Percentiles rank a stretch among this genome's conserved stretches.
Evolutionary conservation across 768 basidiomycete species (phyloP).

Genomic region (Bullera alba): DNA sequence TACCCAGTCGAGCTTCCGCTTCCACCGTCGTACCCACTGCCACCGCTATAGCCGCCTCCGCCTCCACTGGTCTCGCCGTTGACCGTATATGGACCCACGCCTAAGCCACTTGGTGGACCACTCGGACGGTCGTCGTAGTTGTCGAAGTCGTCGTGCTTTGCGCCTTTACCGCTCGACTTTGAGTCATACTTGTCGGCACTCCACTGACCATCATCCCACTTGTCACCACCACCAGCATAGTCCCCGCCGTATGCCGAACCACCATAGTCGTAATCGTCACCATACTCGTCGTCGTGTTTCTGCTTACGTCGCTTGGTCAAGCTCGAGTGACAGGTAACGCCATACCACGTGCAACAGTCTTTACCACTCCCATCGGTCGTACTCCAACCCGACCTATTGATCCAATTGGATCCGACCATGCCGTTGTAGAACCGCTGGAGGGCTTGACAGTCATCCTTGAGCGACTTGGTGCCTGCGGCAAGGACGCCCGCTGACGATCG

Average conservation of each 20-base stretch:
- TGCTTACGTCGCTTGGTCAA: not conserved
- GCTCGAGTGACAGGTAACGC: constrained; percentile 17
- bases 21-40: not conserved
- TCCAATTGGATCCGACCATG: not conserved
- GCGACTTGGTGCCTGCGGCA: not conserved
- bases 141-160: too few relatives aligned
- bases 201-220: not conserved
- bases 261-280: not conserved
- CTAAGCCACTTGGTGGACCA: not conserved
- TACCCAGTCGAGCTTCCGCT: not conserved
- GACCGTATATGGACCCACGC: too few relatives aligned
- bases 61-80: too few relatives aligned
- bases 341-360: constrained; percentile 23
- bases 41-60: too few relatives aligned
- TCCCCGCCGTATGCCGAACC: not conserved
- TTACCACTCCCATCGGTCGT: not conserved
- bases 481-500: not conserved
- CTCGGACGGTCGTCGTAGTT: not conserved
- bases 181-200: too few relatives aligned
- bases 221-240: not conserved
- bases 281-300: not conserved
- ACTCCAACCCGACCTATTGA: not conserved
- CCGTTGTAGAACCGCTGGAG: not conserved
- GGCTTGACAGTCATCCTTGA: not conserved
- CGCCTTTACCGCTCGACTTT: too few relatives aligned